Percentiles rank a stretch among this genome's conserved stretches.
Evolutionary conservation across 331 rosid species (phyloP).

Genomic region (Telfairia occidentalis): DNA sequence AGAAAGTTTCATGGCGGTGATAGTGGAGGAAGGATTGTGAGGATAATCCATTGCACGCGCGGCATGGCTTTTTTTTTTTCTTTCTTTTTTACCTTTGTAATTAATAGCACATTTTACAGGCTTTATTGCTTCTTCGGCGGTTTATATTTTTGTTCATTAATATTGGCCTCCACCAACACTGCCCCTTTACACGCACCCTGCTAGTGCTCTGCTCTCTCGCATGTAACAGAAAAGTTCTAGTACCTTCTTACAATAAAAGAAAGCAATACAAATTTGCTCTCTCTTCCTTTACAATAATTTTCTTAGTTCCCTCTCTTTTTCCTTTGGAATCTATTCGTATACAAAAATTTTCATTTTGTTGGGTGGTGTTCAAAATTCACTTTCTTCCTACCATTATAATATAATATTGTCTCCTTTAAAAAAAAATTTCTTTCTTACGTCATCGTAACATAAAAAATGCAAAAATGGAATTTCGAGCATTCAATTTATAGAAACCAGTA

Average conservation of each 20-base stretch:
- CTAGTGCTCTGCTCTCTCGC: background rate
- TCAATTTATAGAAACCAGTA: too few species aligned
- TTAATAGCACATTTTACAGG: background rate
- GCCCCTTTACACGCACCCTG: background rate
- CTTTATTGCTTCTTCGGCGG: background rate
- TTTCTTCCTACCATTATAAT: too few species aligned
- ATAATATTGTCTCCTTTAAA: too few species aligned
- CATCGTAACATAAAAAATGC: too few species aligned
- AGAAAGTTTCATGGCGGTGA: background rate
- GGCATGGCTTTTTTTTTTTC: background rate
- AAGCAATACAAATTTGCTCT: background rate
- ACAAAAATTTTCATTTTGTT: too few species aligned
- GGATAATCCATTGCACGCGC: background rate
- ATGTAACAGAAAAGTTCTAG: background rate
- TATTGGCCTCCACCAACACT: background rate
- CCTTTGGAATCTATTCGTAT: background rate
- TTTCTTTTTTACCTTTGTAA: background rate
- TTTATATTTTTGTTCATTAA: background rate
- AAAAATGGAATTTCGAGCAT: too few species aligned
- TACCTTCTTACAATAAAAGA: background rate
- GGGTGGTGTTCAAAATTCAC: background rate
- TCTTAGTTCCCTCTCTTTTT: background rate
- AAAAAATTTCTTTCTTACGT: too few species aligned
- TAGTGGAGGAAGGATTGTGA: background rate
- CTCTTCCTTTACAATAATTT: background rate